phyloP scores from a whole-genome alignment of 306 rosid species.

The Rosa lucieae region DNA sequence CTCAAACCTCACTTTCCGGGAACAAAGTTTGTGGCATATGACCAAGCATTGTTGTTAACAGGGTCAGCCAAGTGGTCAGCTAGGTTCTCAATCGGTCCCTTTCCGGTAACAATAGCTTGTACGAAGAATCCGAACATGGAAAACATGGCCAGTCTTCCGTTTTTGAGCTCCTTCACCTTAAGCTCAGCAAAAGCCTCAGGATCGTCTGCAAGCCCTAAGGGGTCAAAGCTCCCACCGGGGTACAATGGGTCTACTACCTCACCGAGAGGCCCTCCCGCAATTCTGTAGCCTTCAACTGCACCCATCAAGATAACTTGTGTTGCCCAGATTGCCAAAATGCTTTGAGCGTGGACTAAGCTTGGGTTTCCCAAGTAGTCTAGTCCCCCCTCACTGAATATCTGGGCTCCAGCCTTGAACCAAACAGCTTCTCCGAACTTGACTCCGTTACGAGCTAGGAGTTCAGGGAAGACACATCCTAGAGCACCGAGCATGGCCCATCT shows the following conservation, averaged over 20 bases:
- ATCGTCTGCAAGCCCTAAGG: conserved; percentile 27
- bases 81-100: conserved; percentile 33
- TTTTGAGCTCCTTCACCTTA: conserved; percentile 36
- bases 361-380: conserved; percentile 44
- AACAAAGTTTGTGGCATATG: conserved; percentile 33
- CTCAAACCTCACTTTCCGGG: conserved; percentile 23
- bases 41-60: conserved; percentile 35
- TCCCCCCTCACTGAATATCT: conserved; percentile 40
- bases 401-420: conserved; percentile 44
- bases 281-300: conserved; percentile 26
- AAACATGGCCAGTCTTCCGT: conserved; percentile 32
- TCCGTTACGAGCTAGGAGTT: conserved; percentile 37
- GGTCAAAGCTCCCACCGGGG: conserved; percentile 35
- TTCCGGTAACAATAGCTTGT: conserved; percentile 33
- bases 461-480: conserved; percentile 38
- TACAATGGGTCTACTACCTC: conserved; percentile 25
- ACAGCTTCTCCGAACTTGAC: conserved; percentile 43
- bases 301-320: conserved; percentile 34
- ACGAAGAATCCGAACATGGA: conserved; percentile 36
- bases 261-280: conserved; percentile 30
- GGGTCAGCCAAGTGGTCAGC: conserved; percentile 31
- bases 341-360: conserved; percentile 31
- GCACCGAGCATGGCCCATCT: conserved; percentile 39
- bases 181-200: conserved; percentile 33
- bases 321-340: conserved; percentile 38